Percentiles rank a stretch among this genome's conserved stretches.
Conservation (phyloP, 2,329 filamentous ascomycete genomes). For the Aspergillus versicolor region DNA sequence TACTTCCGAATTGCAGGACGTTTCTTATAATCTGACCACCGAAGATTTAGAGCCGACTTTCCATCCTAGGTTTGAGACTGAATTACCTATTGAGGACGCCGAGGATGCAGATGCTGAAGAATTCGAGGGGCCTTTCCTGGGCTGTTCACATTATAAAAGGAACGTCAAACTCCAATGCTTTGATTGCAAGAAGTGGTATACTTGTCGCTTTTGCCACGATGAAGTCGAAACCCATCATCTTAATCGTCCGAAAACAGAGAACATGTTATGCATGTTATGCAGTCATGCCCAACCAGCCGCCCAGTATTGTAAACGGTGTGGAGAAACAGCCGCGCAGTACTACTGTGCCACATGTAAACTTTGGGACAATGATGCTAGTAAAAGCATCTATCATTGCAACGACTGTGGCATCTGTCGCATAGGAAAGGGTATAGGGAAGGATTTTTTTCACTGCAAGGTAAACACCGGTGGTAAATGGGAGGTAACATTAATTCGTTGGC, state of each 20-base stretch:
- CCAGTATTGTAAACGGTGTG: conserved; percentile 76
- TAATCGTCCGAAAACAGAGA: conserved; percentile 77
- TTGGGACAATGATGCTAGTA: conserved; percentile 90
- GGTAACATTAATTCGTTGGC: neutral
- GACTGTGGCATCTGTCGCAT: conserved; percentile 95
- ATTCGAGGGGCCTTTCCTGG: conserved; percentile 58
- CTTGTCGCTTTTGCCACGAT: conserved; percentile 93
- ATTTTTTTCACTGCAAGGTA: conserved; percentile 98
- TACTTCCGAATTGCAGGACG: conserved; percentile 28
- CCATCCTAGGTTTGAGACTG: conserved; percentile 48
- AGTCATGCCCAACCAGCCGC: conserved; percentile 77
- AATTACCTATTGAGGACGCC: conserved; percentile 25
- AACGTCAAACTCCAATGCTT: conserved; percentile 96
- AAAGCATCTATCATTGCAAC: conserved; percentile 91
- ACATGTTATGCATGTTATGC: conserved; percentile 98
- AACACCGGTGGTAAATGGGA: conserved; percentile 17
- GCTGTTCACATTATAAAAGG: conserved; percentile 89
- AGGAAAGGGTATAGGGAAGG: conserved; percentile 87
- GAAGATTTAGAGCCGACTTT: conserved; percentile 69
- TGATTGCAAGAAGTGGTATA: conserved; percentile 87
- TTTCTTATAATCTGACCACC: conserved; percentile 41
- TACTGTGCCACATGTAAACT: conserved; percentile 94
- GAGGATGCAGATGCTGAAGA: conserved; percentile 49
- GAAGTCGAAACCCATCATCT: conserved; percentile 74
- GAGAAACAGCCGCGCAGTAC: conserved; percentile 76